Conservation (phyloP, 2,329 filamentous ascomycete species). For the Ceratocystis lukuohia region DNA sequence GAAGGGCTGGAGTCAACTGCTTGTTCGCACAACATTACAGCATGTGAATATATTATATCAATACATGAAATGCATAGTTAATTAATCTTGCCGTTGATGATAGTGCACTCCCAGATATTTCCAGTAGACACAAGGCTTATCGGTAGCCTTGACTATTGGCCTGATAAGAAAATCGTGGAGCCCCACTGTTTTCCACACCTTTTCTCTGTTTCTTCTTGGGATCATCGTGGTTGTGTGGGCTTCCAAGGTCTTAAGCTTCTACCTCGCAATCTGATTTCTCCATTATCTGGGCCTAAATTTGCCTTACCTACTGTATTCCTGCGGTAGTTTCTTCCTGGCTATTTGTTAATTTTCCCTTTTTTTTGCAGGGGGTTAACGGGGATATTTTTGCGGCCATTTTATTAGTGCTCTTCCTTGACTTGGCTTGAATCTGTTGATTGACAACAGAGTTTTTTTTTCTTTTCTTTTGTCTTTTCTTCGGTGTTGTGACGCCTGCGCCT, state of each 20-base stretch:
- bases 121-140: too few relatives aligned
- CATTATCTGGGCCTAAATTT: too few relatives aligned
- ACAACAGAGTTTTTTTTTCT: not conserved
- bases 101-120: too few relatives aligned
- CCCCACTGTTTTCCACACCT: too few relatives aligned
- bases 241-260: too few relatives aligned
- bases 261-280: too few relatives aligned
- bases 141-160: too few relatives aligned
- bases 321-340: not conserved
- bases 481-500: not conserved
- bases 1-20: not conserved
- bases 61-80: not conserved
- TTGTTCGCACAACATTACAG: not conserved
- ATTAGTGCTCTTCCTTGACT: not conserved
- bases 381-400: not conserved
- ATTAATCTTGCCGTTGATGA: too few relatives aligned
- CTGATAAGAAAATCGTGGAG: too few relatives aligned
- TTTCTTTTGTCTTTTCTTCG: not conserved
- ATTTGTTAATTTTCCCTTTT: not conserved
- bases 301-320: not conserved
- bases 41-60: slow-evolving; percentile 1
- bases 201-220: too few relatives aligned
- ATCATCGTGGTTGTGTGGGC: too few relatives aligned
- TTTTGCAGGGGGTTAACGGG: not conserved
- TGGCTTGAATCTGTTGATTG: not conserved